A percentile compares a stretch with the other conserved stretches of the same genome.
These are phyloP conservation scores for Penicillium roqueforti DNA, from an alignment of 495 filamentous ascomycete genomes.

Conservation along the genomic window DNA sequence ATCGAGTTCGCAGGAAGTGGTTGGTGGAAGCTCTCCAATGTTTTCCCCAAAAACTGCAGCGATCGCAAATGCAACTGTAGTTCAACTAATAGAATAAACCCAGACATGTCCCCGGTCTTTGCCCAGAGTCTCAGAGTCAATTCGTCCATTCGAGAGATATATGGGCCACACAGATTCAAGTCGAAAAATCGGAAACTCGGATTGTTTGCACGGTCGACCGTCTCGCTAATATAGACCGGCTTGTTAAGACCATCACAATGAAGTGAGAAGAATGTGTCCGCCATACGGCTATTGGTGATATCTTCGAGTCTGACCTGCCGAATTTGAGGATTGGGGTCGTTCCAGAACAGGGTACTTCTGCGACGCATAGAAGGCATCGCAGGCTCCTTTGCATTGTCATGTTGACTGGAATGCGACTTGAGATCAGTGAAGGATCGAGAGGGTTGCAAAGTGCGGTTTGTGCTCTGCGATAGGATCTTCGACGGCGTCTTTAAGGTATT, in stretches of 20 bases:
- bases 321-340: constrained; percentile 57
- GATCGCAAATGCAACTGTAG: constrained; percentile 64
- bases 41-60: constrained; percentile 76
- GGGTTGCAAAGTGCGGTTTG: constrained; percentile 56
- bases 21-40: constrained; percentile 66
- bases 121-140: constrained; percentile 75
- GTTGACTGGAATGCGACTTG: constrained; percentile 30
- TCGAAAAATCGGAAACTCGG: constrained; percentile 88
- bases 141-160: constrained; percentile 58
- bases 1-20: constrained; percentile 82
- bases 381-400: constrained; percentile 19
- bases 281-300: constrained; percentile 64
- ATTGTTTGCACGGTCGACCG: constrained; percentile 75
- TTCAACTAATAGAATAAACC: constrained; percentile 67
- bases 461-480: constrained; percentile 61
- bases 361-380: constrained; percentile 47
- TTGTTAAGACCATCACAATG: constrained; percentile 62
- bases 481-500: constrained; percentile 61
- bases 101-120: constrained; percentile 50
- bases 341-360: constrained; percentile 66
- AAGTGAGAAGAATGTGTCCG: constrained; percentile 86
- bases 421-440: constrained; percentile 73
- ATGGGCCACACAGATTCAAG: constrained; percentile 61
- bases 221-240: constrained; percentile 88
- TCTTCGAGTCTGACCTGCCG: constrained; percentile 76